Evolutionary conservation across 1,284 basidiomycete species (phyloP).

Genomic region (Malassezia vespertilionis): DNA sequence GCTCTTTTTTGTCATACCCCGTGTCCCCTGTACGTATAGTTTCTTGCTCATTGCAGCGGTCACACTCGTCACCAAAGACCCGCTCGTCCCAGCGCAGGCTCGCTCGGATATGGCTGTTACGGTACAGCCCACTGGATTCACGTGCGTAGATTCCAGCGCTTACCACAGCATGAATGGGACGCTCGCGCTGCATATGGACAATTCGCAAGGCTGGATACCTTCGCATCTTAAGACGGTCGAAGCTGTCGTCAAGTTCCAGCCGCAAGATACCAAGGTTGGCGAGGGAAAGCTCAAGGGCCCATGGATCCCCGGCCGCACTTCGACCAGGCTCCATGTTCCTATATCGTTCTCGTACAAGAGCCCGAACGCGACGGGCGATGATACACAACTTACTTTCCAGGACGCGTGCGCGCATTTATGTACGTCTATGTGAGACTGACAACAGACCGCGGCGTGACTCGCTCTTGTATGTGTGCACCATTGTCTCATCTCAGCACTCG

Average conservation of each 20-base stretch:
- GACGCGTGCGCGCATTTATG: slow-evolving; percentile 16
- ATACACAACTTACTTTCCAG: slow-evolving; percentile 13
- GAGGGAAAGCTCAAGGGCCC: background rate
- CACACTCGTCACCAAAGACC: background rate
- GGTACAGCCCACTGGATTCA: slow-evolving; percentile 6
- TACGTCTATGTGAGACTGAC: slow-evolving; percentile 3
- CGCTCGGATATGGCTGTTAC: slow-evolving; percentile 7
- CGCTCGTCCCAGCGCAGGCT: background rate
- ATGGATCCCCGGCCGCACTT: slow-evolving; percentile 6
- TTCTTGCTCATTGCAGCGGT: slow-evolving; percentile 3
- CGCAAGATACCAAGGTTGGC: slow-evolving; percentile 2
- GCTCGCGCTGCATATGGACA: slow-evolving; percentile 6
- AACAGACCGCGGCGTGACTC: slow-evolving; percentile 1
- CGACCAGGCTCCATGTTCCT: background rate
- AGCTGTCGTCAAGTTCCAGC: background rate
- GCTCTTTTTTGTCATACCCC: slow-evolving; percentile 15
- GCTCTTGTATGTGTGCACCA: slow-evolving; percentile 1
- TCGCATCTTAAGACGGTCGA: slow-evolving; percentile 2
- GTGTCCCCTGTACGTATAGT: slow-evolving; percentile 11
- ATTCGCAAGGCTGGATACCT: slow-evolving; percentile 13
- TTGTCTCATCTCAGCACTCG: slow-evolving; percentile 2
- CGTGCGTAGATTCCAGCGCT: background rate
- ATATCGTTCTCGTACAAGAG: slow-evolving; percentile 10
- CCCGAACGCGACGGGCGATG: slow-evolving; percentile 12
- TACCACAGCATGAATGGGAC: slow-evolving; percentile 15